Conservation (phyloP, 371 early-diverging fungal species). For the Coemansia sp. region DNA sequence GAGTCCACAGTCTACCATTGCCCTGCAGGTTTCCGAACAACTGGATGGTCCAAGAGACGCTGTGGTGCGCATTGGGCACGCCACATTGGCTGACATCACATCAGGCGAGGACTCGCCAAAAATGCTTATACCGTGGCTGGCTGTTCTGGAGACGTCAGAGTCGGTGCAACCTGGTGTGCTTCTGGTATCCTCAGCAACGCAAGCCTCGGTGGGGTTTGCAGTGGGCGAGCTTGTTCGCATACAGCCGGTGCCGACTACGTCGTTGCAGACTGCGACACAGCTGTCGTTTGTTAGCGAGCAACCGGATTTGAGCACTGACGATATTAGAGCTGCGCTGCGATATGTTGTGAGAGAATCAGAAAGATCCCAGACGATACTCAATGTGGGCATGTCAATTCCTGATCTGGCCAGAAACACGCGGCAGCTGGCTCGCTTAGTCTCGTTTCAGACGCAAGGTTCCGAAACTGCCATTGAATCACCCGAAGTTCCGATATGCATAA, state of each 20-base stretch:
- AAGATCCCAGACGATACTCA: neutral
- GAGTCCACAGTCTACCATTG: conserved; percentile 4
- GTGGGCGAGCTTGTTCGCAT: conserved; percentile 37
- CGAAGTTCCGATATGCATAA: conserved; percentile 17
- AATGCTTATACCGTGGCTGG: conserved; percentile 14
- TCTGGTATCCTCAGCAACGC: conserved; percentile 12
- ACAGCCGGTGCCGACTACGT: neutral
- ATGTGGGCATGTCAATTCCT: conserved; percentile 10
- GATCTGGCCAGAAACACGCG: neutral
- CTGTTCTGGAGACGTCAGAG: neutral
- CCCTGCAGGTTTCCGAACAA: neutral
- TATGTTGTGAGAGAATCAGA: neutral
- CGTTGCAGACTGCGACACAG: neutral
- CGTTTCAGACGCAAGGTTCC: neutral
- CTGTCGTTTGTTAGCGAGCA: conserved; percentile 11
- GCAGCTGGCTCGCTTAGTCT: conserved; percentile 2
- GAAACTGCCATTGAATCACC: neutral
- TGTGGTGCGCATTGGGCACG: conserved; percentile 25
- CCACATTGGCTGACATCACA: neutral
- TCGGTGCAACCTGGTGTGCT: conserved; percentile 51
- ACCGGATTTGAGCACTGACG: neutral
- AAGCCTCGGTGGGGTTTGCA: conserved; percentile 3
- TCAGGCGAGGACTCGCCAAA: neutral
- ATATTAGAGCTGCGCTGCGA: neutral
- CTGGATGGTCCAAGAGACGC: neutral